Evolutionary conservation across 176 grass and related monocot species (phyloP).

Genomic region (Pontederia paniculata): DNA sequence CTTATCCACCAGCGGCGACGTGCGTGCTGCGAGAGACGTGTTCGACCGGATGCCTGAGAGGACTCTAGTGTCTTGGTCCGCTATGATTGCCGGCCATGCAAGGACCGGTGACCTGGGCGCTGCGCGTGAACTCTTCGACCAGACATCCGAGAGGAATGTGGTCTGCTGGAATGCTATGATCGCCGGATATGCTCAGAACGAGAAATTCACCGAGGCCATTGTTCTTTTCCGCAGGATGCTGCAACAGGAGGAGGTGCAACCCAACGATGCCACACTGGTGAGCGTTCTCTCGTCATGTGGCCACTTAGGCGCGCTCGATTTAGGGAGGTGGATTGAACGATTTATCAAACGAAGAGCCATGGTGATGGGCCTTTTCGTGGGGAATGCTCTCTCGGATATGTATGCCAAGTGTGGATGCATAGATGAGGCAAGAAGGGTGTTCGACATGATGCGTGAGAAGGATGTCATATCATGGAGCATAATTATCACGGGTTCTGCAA

Average conservation of each 20-base stretch:
- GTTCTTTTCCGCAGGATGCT: conserved; percentile 23
- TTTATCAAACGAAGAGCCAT: conserved; percentile 3
- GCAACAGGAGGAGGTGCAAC: neutral
- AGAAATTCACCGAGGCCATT: conserved; percentile 1
- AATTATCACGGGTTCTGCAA: conserved; percentile 32
- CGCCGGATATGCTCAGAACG: conserved; percentile 21
- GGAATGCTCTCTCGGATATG: conserved; percentile 43
- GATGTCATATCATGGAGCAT: conserved; percentile 53
- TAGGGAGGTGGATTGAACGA: conserved; percentile 25
- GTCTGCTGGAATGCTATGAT: conserved; percentile 60
- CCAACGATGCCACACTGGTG: conserved; percentile 32
- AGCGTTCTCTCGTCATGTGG: conserved; percentile 27
- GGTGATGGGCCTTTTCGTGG: conserved; percentile 15
- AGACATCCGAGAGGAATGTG: conserved; percentile 17
- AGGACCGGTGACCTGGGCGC: conserved; percentile 16
- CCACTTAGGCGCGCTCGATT: conserved; percentile 24
- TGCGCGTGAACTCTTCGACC: conserved; percentile 32
- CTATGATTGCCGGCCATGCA: conserved; percentile 29
- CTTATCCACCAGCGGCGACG: conserved; percentile 11
- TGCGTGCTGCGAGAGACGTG: neutral
- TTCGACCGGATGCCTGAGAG: conserved; percentile 33
- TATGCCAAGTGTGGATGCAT: conserved; percentile 45
- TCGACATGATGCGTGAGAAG: conserved; percentile 6
- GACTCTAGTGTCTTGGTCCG: conserved; percentile 39
- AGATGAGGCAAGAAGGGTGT: conserved; percentile 19